Evolutionary conservation across 768 basidiomycete genomes (phyloP), one percentile per base, ranked within the genome.

Genomic region (Podaxis sp.): DNA sequence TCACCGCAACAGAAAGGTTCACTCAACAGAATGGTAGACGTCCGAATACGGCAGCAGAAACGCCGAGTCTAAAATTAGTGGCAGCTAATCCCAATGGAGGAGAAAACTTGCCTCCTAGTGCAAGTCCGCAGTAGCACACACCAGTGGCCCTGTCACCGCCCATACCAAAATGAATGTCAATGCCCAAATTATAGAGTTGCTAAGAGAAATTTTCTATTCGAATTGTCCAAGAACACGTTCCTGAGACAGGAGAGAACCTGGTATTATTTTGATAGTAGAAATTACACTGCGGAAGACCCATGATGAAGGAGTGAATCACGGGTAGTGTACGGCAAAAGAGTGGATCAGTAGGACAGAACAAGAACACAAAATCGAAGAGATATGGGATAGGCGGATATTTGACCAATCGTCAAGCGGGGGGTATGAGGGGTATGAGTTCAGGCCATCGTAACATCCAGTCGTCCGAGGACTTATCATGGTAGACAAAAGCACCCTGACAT

Each of bases 241-340:
- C 30, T 2, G 44, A 52, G 50, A 28, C 2, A 38, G 30, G 38
- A 38, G 33, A 20, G 46, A 54, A 37, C 55, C 3, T 58, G 11
- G 52, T 33, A 60, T 60, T 66, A 65, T 55, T 40, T 52, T 26
- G 37, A 28, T 56, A 64, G 64, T 62, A 65, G 59, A 56, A 57
- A 17, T 17, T 26, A 67, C 38, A 20, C 33, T 17, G 44, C 2
- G 13, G 41, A 36, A 52, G 49, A 59, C 62, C 51, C 66, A 59
- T 66, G 68, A 63, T 58, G 62, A 70, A 69, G 48, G 68, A 69
- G 64, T 69, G 70, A 63, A 69, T 63, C 64, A 64, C 54, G 62
- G 53, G 50, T 62, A 22, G 56, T 41, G 48, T 28, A 44, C 20
- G 33, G 26, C 6, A 44, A 48, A 33, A 46, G 40, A 24, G 28